These are phyloP conservation scores for Aureobasidium sp. DNA, from an alignment of 2,329 filamentous ascomycete genomes.

Conservation along the genomic window DNA sequence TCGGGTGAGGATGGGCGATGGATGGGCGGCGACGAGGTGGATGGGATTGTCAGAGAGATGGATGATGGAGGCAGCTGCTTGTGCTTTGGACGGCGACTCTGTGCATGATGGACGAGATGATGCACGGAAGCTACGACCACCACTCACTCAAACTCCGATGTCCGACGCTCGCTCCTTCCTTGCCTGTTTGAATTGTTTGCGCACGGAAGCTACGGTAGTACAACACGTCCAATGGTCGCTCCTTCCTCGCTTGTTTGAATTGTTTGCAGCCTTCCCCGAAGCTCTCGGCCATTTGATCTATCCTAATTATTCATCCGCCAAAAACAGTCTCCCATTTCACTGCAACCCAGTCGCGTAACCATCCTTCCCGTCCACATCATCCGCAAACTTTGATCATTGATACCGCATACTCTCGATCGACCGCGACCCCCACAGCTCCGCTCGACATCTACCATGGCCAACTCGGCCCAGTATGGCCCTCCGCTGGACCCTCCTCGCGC, in stretches of 20 bases:
- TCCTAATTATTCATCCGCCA: not conserved
- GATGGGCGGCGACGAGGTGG: not conserved
- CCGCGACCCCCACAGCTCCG: not conserved
- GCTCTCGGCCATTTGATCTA: no score
- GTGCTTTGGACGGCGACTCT: slow-evolving; percentile 9
- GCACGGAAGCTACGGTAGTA: not conserved
- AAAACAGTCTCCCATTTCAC: not conserved
- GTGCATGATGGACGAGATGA: no score
- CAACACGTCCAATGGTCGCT: not conserved
- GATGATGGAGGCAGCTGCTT: not conserved
- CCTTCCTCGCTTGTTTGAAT: not conserved
- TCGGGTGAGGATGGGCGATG: not conserved
- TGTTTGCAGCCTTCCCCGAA: not conserved
- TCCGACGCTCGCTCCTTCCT: not conserved
- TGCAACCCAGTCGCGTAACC: not conserved
- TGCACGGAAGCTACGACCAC: not conserved
- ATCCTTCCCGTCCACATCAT: not conserved
- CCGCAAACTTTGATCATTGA: not conserved
- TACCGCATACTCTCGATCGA: not conserved
- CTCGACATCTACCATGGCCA: slow-evolving; percentile 38
- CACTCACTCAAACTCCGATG: not conserved
- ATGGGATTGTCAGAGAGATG: not conserved
- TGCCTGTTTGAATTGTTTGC: not conserved
- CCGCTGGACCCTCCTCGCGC: slow-evolving; percentile 48
- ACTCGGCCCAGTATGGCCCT: slow-evolving; percentile 36